Conservation (phyloP, 257 asterid genomes). For the Linaria vulgaris region DNA sequence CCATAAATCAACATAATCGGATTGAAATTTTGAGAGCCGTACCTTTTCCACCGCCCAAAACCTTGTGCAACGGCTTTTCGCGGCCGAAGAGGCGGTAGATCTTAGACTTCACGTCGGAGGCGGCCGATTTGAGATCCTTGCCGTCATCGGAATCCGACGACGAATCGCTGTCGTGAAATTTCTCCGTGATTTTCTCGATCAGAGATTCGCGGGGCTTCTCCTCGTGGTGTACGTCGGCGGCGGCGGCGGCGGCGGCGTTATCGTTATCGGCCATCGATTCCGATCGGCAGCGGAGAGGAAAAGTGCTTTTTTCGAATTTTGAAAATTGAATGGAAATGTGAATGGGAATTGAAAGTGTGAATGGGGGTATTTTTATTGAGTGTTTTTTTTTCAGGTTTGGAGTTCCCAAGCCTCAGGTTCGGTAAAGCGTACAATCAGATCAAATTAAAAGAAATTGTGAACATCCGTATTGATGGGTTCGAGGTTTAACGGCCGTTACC, state of each 20-base stretch:
- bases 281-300: conserved; percentile 27
- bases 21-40: conserved; percentile 13
- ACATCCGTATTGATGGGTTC: conserved; percentile 30
- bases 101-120: conserved; percentile 50
- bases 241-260: too few relatives aligned
- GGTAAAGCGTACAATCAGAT: conserved; percentile 28
- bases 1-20: background rate
- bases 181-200: conserved; percentile 68
- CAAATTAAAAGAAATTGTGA: conserved; percentile 21
- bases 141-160: conserved; percentile 78
- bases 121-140: conserved; percentile 43
- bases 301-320: background rate
- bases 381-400: conserved; percentile 28
- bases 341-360: conserved; percentile 1
- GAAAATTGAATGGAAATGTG: background rate
- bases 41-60: conserved; percentile 94
- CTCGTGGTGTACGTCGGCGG: conserved; percentile 38
- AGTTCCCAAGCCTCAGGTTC: conserved; percentile 33
- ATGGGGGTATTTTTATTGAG: conserved; percentile 23
- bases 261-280: conserved; percentile 53
- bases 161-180: conserved; percentile 61
- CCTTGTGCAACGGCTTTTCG: conserved; percentile 76
- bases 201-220: conserved; percentile 57
- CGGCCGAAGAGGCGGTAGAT: conserved; percentile 93
- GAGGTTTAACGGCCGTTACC: conserved; percentile 33